Base-by-base conservation (phyloP, 2,329 filamentous ascomycete genomes). In the Exophiala sideris region DNA sequence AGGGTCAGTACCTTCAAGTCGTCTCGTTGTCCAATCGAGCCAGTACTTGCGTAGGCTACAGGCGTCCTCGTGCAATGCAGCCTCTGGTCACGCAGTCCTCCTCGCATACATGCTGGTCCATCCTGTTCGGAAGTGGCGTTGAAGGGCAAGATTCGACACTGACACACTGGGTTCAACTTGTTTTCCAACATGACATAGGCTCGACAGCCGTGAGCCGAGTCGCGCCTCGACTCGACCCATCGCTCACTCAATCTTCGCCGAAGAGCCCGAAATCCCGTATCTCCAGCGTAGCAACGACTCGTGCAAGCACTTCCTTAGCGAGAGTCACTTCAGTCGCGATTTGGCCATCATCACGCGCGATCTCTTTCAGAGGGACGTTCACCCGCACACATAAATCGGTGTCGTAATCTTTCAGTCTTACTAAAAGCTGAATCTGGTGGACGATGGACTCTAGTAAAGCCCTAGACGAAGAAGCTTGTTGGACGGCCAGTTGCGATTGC, bases 341-440 rank as follows among this genome's bases (percentile, higher is more conserved):
- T 48, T 44, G 14, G 11, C 32, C 85, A 4, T 52, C 86, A 64
- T 89, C 85, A 60, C 88, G 84, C 12, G 84, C 84, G 52, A 92
- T 82, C 32, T 89, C 85, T 7, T 86, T 85, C 69, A 94, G 87
- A 24, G 91, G 92, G 45, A 95, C 88, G 71, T 96, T 96, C 67
- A 96, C 83, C 38, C 88, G 88, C 58, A 96, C 83, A 44, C 96
- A 75, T 36, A 97, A 74, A 71, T 97, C 92, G 1, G 91, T 92
- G 53, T 77, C 78, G 67, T 91, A 79, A 64, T 82, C 79, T 70
- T 86, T 86, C 44, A 97, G 77, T 12, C 92, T 80, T 52, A 96
- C 74, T 38, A 96, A 76, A 12, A 89, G 83, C 61, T 95, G 78
- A 94, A 85, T 39, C 83, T 88, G 6, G 88, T 89, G 58, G 4